Evolutionary conservation across 2,329 filamentous ascomycete genomes (phyloP).

Genomic region (Tolypocladium ovalisporum): DNA sequence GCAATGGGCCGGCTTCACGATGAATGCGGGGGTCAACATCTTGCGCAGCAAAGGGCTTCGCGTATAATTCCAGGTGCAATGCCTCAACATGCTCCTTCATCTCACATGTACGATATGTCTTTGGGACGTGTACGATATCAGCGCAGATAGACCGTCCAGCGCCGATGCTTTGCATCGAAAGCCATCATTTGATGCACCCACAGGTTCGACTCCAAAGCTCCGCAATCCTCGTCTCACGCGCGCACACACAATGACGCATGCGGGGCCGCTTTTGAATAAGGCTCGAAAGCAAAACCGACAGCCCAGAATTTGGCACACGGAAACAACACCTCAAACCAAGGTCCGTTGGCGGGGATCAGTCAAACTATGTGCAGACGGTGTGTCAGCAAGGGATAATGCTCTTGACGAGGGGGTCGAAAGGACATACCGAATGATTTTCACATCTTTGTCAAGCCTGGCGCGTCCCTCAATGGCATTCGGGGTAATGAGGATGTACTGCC

Average conservation of each 20-base stretch:
- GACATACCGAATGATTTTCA: constrained; percentile 63
- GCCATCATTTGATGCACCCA: neutral
- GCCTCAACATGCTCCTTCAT: neutral
- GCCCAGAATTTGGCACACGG: neutral
- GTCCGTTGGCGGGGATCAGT: constrained; percentile 48
- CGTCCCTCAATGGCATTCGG: constrained; percentile 69
- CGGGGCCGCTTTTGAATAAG: too few species aligned
- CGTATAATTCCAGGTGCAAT: constrained; percentile 42
- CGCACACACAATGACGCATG: neutral
- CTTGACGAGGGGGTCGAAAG: neutral
- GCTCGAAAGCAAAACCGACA: neutral
- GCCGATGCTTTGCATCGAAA: neutral
- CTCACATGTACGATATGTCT: neutral
- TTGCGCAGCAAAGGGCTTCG: constrained; percentile 79
- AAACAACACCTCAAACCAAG: constrained; percentile 15
- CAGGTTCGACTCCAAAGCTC: neutral
- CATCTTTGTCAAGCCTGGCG: constrained; percentile 51
- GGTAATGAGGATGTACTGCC: constrained; percentile 94
- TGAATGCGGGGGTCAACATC: constrained; percentile 66
- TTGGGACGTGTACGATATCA: constrained; percentile 3
- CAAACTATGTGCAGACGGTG: constrained; percentile 26
- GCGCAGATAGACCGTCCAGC: neutral
- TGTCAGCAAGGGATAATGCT: constrained; percentile 12
- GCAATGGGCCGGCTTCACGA: constrained; percentile 76
- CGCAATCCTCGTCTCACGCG: neutral